A percentile compares a stretch with the other conserved stretches of the same genome.
Conservation (phyloP, 148 eudicot genomes). For the Cornus suecica region DNA sequence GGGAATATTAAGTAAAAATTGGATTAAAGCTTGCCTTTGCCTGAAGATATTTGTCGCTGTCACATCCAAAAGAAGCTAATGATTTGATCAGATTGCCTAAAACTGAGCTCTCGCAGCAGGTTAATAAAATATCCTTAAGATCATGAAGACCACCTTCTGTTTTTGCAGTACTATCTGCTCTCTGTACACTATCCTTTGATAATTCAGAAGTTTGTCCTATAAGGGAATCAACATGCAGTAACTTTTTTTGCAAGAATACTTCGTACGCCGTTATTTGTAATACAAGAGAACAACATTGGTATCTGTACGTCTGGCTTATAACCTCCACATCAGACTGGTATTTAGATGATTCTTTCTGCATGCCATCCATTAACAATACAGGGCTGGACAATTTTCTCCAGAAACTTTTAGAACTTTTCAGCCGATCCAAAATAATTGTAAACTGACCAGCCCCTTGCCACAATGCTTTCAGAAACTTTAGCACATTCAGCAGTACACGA, state of each 20-base stretch:
- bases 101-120: conserved; percentile 50
- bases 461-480: conserved; percentile 65
- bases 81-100: conserved; percentile 55
- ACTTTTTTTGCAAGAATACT: conserved; percentile 70
- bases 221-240: conserved; percentile 48
- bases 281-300: conserved; percentile 59
- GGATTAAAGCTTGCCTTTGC: conserved; percentile 37
- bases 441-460: conserved; percentile 93
- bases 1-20: neutral
- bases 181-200: conserved; percentile 28
- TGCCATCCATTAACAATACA: conserved; percentile 25
- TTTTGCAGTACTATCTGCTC: conserved; percentile 21
- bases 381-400: conserved; percentile 60
- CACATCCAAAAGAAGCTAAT: conserved; percentile 53
- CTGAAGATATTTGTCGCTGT: conserved; percentile 35
- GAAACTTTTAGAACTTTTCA: conserved; percentile 61
- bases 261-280: conserved; percentile 67
- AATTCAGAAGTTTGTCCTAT: conserved; percentile 33
- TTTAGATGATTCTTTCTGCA: conserved; percentile 25
- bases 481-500: conserved; percentile 43
- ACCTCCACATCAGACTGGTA: conserved; percentile 39
- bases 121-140: conserved; percentile 49
- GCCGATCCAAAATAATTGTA: conserved; percentile 48
- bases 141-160: conserved; percentile 29
- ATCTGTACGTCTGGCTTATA: conserved; percentile 36